Percentiles rank a stretch among this genome's conserved stretches.
Conservation (phyloP, 495 filamentous ascomycete genomes). For the Tuber umbilicatum region DNA sequence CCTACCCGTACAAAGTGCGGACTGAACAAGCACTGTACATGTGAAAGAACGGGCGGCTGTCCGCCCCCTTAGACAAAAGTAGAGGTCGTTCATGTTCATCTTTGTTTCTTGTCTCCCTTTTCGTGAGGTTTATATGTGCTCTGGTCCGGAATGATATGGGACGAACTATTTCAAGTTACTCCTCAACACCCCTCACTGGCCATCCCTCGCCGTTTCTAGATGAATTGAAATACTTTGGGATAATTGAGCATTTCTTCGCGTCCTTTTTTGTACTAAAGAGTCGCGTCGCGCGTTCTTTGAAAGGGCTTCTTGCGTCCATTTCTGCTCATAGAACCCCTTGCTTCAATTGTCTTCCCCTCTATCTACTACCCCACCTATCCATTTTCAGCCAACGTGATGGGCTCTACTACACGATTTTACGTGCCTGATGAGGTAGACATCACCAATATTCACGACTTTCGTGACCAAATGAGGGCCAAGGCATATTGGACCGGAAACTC, state of each 20-base stretch:
- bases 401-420: conserved; percentile 15
- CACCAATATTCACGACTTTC: conserved; percentile 27
- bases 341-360: conserved; percentile 22
- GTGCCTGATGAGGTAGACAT: conserved; percentile 18
- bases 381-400: conserved; percentile 17
- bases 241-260: conserved; percentile 31
- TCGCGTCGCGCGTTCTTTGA: conserved; percentile 31
- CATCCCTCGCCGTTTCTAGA: neutral
- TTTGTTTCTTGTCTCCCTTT: neutral
- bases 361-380: conserved; percentile 32
- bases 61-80: neutral
- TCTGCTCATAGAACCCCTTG: conserved; percentile 23
- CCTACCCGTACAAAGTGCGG: neutral
- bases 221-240: conserved; percentile 8
- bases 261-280: conserved; percentile 9
- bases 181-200: neutral
- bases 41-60: neutral
- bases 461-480: conserved; percentile 23
- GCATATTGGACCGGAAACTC: conserved; percentile 17
- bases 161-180: neutral
- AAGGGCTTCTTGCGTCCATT: conserved; percentile 30
- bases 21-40: neutral
- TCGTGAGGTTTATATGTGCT: neutral
- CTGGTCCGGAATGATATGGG: neutral
- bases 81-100: neutral